Percentiles rank a stretch among this genome's conserved stretches.
phyloP scores from a whole-genome alignment of 2,329 filamentous ascomycete species.

The Colletotrichum sp. region DNA sequence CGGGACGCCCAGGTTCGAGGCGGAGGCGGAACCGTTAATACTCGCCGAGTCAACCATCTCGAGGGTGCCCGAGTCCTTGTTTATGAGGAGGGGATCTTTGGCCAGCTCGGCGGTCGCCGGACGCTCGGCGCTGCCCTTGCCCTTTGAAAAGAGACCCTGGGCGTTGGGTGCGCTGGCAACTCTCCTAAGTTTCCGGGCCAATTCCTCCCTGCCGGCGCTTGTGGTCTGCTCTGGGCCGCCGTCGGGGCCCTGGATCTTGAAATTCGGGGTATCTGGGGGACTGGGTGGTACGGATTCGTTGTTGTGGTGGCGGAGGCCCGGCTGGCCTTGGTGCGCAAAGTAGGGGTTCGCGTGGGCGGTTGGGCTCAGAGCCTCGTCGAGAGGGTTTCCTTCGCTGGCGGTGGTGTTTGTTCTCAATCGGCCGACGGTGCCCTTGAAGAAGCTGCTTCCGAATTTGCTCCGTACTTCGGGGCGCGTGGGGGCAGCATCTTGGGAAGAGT shows the following conservation, averaged over 20 bases:
- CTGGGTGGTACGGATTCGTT: slow-evolving; percentile 91
- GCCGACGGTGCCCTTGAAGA: slow-evolving; percentile 84
- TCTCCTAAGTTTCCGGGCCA: slow-evolving; percentile 89
- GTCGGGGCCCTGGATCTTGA: slow-evolving; percentile 74
- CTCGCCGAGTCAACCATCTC: slow-evolving; percentile 48
- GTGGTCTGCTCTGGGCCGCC: slow-evolving; percentile 71
- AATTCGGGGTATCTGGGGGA: slow-evolving; percentile 85
- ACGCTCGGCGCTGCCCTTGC: slow-evolving; percentile 65
- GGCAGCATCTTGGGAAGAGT: slow-evolving; percentile 47
- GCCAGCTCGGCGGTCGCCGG: slow-evolving; percentile 86
- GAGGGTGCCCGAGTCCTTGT: slow-evolving; percentile 54
- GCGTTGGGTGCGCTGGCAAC: slow-evolving; percentile 97
- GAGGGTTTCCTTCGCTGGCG: slow-evolving; percentile 87
- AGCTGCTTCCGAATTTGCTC: slow-evolving; percentile 80
- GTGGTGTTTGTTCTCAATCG: slow-evolving; percentile 90
- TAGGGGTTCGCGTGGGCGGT: slow-evolving; percentile 97
- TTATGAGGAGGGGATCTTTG: slow-evolving; percentile 76
- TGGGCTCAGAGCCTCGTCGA: slow-evolving; percentile 89
- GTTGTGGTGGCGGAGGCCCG: slow-evolving; percentile 92
- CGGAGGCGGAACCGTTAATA: slow-evolving; percentile 35
- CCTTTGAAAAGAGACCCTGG: slow-evolving; percentile 81
- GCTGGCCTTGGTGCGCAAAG: slow-evolving; percentile 94
- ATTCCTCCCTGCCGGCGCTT: slow-evolving; percentile 86
- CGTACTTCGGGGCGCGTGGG: slow-evolving; percentile 42
- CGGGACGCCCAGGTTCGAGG: slow-evolving; percentile 35